These are phyloP conservation scores for Solanum acaule DNA, from an alignment of 257 asterid genomes.

Conservation along the genomic window DNA sequence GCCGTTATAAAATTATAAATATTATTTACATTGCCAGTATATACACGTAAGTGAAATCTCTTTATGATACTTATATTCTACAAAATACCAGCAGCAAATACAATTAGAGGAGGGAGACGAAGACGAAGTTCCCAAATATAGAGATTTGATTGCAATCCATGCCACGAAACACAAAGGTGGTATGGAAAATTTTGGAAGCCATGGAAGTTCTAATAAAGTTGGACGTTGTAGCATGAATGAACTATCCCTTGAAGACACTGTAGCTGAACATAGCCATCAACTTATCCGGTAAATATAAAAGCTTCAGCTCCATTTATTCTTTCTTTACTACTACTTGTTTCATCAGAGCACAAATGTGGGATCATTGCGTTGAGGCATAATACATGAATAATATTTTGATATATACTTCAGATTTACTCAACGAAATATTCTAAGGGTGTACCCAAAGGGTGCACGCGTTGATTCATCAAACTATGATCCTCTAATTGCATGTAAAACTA, in stretches of 20 bases:
- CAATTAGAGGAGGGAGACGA: background rate
- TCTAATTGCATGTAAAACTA: conserved; percentile 13
- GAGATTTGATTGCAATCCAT: conserved; percentile 13
- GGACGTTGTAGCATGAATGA: conserved; percentile 24
- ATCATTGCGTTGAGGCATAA: background rate
- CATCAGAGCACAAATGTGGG: background rate
- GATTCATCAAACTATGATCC: conserved; percentile 17
- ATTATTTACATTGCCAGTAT: background rate
- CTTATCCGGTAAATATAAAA: conserved; percentile 6
- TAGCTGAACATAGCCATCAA: background rate
- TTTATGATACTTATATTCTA: background rate
- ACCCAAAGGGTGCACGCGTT: conserved; percentile 18
- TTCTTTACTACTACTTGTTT: background rate
- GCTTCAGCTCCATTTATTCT: background rate
- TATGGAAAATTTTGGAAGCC: background rate
- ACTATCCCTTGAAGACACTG: conserved; percentile 4
- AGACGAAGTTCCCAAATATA: conserved; percentile 6
- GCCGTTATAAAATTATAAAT: background rate
- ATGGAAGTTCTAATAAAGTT: conserved; percentile 3
- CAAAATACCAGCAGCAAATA: background rate
- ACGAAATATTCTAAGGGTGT: conserved; percentile 10
- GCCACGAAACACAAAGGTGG: conserved; percentile 15
- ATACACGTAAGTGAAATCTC: background rate
- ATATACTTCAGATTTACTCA: conserved; percentile 12
- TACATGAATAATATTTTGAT: background rate